phyloP scores from a whole-genome alignment of 2,329 filamentous ascomycete species.

The Didymella glomerata region DNA sequence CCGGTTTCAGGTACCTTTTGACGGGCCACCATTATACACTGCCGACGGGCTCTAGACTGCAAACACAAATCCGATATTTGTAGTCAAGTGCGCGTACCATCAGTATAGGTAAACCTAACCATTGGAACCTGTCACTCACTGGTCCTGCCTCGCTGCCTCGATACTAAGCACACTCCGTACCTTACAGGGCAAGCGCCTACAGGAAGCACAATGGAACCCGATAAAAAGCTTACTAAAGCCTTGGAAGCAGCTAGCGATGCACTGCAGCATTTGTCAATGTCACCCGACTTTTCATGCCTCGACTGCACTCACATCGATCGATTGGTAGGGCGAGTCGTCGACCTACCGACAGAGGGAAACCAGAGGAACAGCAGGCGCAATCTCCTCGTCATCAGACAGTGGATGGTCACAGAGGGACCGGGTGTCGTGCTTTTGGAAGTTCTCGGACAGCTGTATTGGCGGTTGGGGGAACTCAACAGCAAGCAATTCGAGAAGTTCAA shows the following conservation, averaged over 20 bases:
- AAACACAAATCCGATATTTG: slow-evolving; percentile 25
- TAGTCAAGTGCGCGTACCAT: slow-evolving; percentile 24
- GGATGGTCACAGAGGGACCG: slow-evolving; percentile 47
- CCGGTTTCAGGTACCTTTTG: slow-evolving; percentile 20
- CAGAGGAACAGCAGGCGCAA: slow-evolving; percentile 48
- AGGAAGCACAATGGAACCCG: slow-evolving; percentile 37
- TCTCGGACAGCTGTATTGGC: slow-evolving; percentile 48
- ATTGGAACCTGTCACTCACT: neutral
- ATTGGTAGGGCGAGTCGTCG: slow-evolving; percentile 45
- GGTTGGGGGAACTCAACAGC: slow-evolving; percentile 47
- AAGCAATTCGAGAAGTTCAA: slow-evolving; percentile 51
- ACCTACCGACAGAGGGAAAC: slow-evolving; percentile 47
- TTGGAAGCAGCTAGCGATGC: slow-evolving; percentile 47
- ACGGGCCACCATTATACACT: slow-evolving; percentile 25
- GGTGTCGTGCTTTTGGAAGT: slow-evolving; percentile 46
- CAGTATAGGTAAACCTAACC: slow-evolving; percentile 3
- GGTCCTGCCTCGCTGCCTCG: too few relatives aligned
- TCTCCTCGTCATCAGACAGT: slow-evolving; percentile 45
- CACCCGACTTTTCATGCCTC: slow-evolving; percentile 39
- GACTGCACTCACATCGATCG: slow-evolving; percentile 49
- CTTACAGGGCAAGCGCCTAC: neutral
- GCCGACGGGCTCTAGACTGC: slow-evolving; percentile 22
- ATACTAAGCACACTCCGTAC: neutral
- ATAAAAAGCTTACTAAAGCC: slow-evolving; percentile 43
- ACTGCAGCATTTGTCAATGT: slow-evolving; percentile 47